Base-by-base conservation (phyloP, 805 yeast genomes). In the Schwanniomyces polymorphus region DNA sequence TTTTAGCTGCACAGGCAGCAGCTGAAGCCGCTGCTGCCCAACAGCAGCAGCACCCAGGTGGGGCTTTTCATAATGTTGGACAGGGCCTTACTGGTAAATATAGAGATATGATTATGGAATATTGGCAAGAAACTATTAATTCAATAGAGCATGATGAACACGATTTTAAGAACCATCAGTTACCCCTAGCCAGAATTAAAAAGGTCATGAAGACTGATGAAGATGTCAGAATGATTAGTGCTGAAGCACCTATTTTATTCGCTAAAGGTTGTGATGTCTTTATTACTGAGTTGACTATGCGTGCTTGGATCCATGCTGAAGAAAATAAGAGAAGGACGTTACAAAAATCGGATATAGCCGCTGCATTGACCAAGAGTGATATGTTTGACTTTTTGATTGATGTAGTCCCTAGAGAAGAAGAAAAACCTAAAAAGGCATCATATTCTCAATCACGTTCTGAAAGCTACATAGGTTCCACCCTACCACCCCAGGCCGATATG, bases 261-360 rank as follows among this genome's bases (percentile, higher is more conserved):
- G 98, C 99, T 41, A 94, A 94, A 66, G 98, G 98, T 1, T 94
- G 99, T 68, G 99, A 94, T 64, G 85, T 94, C 29, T 94, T 94
- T 68, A 92, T 94, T 56, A 91, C 99, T 0, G 99, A 94, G 65
- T 74, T 94, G 46, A 91, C 99, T 11, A 91, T 94, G 97, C 78
- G 99, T 48, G 97, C 99, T 7, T 94, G 99, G 99, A 90, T 94
- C 51, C 97, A 91, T 59, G 97, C 98, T 2, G 98, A 94, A 66
- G 97, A 90, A 60, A 89, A 89, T 70, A 94, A 94, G 63, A 80
- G 99, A 55, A 73, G 99, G 50, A 94, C 99, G 5, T 72, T 94
- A 49, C 99, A 94, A 65, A 88, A 91, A 60, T 83, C 90, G 1
- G 99, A 94, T 62, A 91, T 94, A 52, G 96, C 97, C 2, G 94